Conservation (phyloP, 2,329 filamentous ascomycete genomes). For the Zasmidium angulare region DNA sequence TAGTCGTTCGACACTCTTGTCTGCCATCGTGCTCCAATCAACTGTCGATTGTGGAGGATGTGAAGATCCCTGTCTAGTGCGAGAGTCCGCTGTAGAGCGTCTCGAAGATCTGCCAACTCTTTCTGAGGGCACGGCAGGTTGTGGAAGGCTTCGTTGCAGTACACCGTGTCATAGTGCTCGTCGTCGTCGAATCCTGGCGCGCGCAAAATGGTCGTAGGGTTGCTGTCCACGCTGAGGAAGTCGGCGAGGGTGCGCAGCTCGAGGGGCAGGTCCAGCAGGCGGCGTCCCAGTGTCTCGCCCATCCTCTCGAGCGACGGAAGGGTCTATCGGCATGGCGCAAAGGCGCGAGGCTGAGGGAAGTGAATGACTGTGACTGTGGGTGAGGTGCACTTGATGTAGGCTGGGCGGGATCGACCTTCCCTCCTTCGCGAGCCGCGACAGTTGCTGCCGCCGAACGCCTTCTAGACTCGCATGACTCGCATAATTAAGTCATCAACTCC, state of each 20-base stretch:
- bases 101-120: slow-evolving; percentile 11
- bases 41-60: background rate
- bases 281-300: background rate
- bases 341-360: background rate
- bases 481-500: too few relatives aligned
- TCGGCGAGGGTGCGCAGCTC: slow-evolving; percentile 22
- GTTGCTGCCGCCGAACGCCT: background rate
- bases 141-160: slow-evolving; percentile 20
- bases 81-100: slow-evolving; percentile 7
- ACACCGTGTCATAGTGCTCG: slow-evolving; percentile 7
- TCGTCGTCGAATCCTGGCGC: background rate
- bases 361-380: background rate
- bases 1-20: slow-evolving; percentile 13
- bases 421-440: background rate
- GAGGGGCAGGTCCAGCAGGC: slow-evolving; percentile 13
- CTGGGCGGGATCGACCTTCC: background rate
- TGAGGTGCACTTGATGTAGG: background rate
- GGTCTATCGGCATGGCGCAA: background rate
- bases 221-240: slow-evolving; percentile 24
- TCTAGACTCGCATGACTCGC: background rate
- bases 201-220: slow-evolving; percentile 20
- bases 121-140: slow-evolving; percentile 1
- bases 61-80: background rate
- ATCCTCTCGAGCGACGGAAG: background rate
- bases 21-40: slow-evolving; percentile 16